These are phyloP conservation scores for Vickermania ingenoplastis DNA, from an alignment of 208 protist species.

Conservation along the genomic window DNA sequence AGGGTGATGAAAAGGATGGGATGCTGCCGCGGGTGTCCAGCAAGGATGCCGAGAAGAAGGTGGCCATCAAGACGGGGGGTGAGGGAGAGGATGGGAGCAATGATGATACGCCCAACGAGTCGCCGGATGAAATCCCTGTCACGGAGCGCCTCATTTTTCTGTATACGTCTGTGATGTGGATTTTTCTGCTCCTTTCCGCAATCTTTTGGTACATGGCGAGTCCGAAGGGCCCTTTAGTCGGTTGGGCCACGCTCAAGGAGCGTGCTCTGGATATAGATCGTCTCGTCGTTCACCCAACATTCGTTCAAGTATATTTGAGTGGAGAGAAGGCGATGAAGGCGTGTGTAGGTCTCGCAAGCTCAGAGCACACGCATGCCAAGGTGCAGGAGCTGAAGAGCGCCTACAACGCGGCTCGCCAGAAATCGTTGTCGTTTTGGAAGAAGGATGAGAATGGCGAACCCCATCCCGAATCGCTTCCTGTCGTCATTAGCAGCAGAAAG, in stretches of 20 bases:
- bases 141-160: constrained; percentile 52
- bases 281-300: neutral
- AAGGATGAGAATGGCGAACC: neutral
- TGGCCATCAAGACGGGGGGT: neutral
- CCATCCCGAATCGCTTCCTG: constrained; percentile 13
- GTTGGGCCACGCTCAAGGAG: constrained; percentile 21
- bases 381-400: constrained; percentile 6
- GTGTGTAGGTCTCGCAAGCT: constrained; percentile 27
- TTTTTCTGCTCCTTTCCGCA: constrained; percentile 48
- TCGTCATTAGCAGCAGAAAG: constrained; percentile 33
- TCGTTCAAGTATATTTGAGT: neutral
- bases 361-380: constrained; percentile 7
- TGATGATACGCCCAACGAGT: constrained; percentile 32
- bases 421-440: constrained; percentile 1
- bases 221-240: constrained; percentile 42
- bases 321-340: constrained; percentile 32
- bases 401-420: constrained; percentile 3
- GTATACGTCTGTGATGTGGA: constrained; percentile 28
- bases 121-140: constrained; percentile 44
- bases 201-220: constrained; percentile 42
- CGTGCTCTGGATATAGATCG: neutral
- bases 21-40: too few relatives aligned
- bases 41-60: constrained; percentile 4
- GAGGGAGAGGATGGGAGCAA: constrained; percentile 10
- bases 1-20: too few relatives aligned